Conservation (phyloP, 2,329 filamentous ascomycete genomes). For the Cercospora brassicicola region DNA sequence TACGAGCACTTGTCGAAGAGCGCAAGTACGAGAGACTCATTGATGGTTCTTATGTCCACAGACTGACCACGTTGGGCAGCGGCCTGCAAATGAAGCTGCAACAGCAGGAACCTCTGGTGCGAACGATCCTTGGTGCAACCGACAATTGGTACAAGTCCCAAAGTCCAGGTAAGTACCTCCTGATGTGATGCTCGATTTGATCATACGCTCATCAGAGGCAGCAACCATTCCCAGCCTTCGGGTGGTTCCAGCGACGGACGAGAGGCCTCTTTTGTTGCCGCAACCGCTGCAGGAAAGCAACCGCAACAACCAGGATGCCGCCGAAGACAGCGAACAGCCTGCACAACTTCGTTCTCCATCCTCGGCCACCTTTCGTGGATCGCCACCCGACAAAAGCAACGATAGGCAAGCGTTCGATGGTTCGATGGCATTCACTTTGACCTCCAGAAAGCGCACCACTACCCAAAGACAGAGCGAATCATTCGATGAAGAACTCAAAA, state of each 20-base stretch:
- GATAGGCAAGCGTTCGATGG: not conserved
- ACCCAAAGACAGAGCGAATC: conserved; percentile 5
- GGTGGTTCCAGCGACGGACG: not conserved
- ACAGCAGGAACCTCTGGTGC: not conserved
- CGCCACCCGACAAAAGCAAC: not conserved
- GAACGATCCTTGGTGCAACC: not conserved
- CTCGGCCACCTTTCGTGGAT: not conserved
- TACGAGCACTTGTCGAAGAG: not conserved
- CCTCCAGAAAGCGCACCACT: conserved; percentile 4
- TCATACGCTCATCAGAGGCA: not conserved
- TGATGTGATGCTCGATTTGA: not conserved
- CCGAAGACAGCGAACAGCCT: not conserved
- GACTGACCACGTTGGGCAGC: not conserved
- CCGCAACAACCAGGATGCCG: not conserved
- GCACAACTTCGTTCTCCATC: not conserved
- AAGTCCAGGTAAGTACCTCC: not conserved
- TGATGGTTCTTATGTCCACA: not conserved
- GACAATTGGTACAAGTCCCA: not conserved
- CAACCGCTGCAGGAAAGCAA: not conserved
- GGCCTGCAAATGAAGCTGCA: not conserved
- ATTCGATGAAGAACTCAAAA: not conserved
- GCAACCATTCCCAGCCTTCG: not conserved
- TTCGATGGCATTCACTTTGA: not conserved
- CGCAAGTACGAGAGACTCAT: not conserved
- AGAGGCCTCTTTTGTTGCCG: not conserved